Conservation (phyloP, 306 rosid species). For the Cicer judaicum region DNA sequence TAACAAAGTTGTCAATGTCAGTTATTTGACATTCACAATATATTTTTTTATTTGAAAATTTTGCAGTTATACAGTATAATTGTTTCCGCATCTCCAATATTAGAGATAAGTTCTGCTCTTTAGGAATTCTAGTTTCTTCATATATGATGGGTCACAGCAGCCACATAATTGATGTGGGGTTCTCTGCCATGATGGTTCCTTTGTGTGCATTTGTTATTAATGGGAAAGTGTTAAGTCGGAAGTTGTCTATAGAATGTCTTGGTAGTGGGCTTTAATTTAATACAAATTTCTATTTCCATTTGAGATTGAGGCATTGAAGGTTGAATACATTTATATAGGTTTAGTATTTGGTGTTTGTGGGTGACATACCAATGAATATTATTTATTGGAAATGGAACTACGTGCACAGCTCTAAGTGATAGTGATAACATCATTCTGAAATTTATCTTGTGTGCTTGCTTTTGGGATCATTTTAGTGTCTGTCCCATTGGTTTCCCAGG, state of each 20-base stretch:
- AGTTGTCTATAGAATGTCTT: constrained; percentile 15
- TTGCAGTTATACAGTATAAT: neutral
- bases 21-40: constrained; percentile 16
- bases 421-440: constrained; percentile 33
- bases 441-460: constrained; percentile 9
- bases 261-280: constrained; percentile 12
- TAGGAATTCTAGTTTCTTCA: neutral
- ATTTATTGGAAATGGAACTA: constrained; percentile 28
- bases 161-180: constrained; percentile 17
- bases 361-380: constrained; percentile 10
- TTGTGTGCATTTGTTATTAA: constrained; percentile 3
- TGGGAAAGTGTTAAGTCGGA: constrained; percentile 25
- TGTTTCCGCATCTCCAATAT: constrained; percentile 15
- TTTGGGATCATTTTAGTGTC: constrained; percentile 34
- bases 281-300: constrained; percentile 11
- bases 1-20: neutral
- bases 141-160: constrained; percentile 10
- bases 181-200: constrained; percentile 15
- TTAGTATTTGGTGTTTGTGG: constrained; percentile 24
- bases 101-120: constrained; percentile 37
- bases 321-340: constrained; percentile 12
- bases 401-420: constrained; percentile 23
- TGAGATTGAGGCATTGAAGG: neutral
- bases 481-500: constrained; percentile 34
- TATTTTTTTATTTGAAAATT: constrained; percentile 14